Base-by-base conservation (phyloP, 2,329 filamentous ascomycete genomes). In the Acrocalymma vagum region DNA sequence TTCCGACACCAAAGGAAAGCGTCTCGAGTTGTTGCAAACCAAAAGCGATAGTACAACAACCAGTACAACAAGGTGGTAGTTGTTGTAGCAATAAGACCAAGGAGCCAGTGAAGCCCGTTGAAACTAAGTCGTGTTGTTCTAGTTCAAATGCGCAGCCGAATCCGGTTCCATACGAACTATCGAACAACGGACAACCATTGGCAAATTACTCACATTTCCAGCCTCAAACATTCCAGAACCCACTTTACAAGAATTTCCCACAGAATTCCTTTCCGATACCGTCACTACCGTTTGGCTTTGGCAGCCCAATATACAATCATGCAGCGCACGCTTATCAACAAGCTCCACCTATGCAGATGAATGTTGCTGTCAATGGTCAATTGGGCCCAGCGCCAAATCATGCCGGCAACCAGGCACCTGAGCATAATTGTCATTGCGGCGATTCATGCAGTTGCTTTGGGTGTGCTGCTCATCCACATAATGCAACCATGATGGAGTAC, bases 401-500 rank as follows among this genome's bases (percentile, higher is more conserved):
- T 70, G 62, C 37, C 71, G 34, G 38, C 9, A 44, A 47, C 15
- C 56, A 72, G 29, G 72, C 66, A 38, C 55, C 52, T 3, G 69
- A 67, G 25, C 76, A 80, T 48, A 72, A 74, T 16, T 89, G 86
- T 55, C 74, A 75, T 31, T 89, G 86, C 58, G 86, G 86, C 14
- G 80, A 85, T 38, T 73, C 73, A 18, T 89, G 86, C 51, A 78
- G 84, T 51, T 89, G 86, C 58, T 72, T 88, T 23, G 85, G 84
- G 9, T 89, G 86, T 60, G 77, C 83, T 5, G 81, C 81, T 3
- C 85, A 88, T 61, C 83, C 85, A 9, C 86, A 84, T 58, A 88
- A 88, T 52, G 75, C 81, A 6, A 80, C 83, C 15, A 87, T 81
- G 34, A 78, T 74, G 72, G 69, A 76, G 30, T 73, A 77, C 42